These are phyloP conservation scores for Pneumocystis jirovecii DNA, from an alignment of 1,139 yeast genomes.

Conservation along the genomic window DNA sequence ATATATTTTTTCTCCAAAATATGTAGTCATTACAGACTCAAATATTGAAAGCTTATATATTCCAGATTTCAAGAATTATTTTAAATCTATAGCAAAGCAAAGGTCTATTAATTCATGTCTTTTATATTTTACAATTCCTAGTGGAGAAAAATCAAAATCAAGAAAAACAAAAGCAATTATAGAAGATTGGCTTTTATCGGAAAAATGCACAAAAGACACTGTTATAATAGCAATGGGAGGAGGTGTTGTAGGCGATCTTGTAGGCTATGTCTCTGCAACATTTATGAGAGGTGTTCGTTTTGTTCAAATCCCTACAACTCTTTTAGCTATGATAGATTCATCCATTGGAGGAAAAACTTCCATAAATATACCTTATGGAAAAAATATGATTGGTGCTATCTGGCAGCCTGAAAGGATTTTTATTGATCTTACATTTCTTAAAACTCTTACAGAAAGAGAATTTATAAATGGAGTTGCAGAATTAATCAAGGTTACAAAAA, in stretches of 20 bases:
- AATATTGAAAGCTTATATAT: conserved; percentile 35
- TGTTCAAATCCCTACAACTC: conserved; percentile 84
- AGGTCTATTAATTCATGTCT: conserved; percentile 41
- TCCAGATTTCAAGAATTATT: conserved; percentile 26
- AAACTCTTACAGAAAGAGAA: conserved; percentile 81
- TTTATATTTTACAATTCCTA: conserved; percentile 60
- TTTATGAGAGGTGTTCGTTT: conserved; percentile 97
- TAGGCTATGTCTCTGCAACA: conserved; percentile 95
- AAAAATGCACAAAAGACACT: conserved; percentile 94
- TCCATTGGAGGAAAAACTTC: conserved; percentile 98
- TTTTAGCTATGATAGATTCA: conserved; percentile 94
- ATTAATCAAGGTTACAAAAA: conserved; percentile 47
- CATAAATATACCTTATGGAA: conserved; percentile 93
- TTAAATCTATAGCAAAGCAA: conserved; percentile 10
- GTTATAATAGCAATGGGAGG: conserved; percentile 88
- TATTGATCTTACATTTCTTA: conserved; percentile 75
- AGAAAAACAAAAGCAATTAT: conserved; percentile 82
- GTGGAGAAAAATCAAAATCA: conserved; percentile 86
- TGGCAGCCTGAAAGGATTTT: conserved; percentile 90
- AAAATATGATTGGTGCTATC: conserved; percentile 91
- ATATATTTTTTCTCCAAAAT: conserved; percentile 67
- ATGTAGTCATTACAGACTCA: conserved; percentile 77
- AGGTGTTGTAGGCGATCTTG: conserved; percentile 98
- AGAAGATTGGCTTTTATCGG: conserved; percentile 71
- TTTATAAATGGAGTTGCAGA: conserved; percentile 98